Evolutionary conservation across 2,329 filamentous ascomycete species (phyloP), one percentile per base, ranked within the genome.

Genomic region (Parastagonospora nodorum): DNA sequence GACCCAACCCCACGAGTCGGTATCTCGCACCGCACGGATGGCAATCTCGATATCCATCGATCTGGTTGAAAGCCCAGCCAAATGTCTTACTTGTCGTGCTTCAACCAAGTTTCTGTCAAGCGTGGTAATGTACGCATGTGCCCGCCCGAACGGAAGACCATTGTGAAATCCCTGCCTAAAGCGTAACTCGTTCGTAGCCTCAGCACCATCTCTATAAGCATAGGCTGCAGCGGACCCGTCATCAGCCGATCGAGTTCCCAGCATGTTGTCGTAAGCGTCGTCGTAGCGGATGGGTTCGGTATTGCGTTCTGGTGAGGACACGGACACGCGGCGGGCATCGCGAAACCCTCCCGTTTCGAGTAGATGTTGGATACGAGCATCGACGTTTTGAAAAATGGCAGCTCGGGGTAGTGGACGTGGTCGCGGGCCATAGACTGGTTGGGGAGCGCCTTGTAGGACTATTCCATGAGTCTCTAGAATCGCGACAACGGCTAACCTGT

Each of bases 21-120:
- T 35, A 29, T 57, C 33, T 30, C 16, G 6, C 10, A 49, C 4
- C 16, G 53, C 28, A n/a, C 53, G 55, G 14, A 27, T 27, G 7
- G 53, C 33, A 29, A 59, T 53, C 42, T 55, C 56, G 10, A 16
- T 24, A 29, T 56, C 53, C 10, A 45, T 37, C 2, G 43, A 48
- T 12, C 27, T 37, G 5, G 44, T 50, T 19, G 49, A 12, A 1
- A 59, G 28, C 5, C 50, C 53, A 7, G 45, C 53, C 8, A 59
- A 16, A 4, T 9, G 27, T 27, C 56, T 45, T n/a, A 48, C 50
- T 30, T 59, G 53, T 30, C 56, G 44, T 33, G 37, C 24, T 30
- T 55, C 50, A 12, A 58, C 40, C 10, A 58, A 40, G 5, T 33
- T 16, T 11, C 37, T 31, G 12, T 50, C 40, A 8, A 11, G n/a